Evolutionary conservation across 2,329 filamentous ascomycete species (phyloP), one percentile per base, ranked within the genome.

Genomic region (Blumeria hordei): DNA sequence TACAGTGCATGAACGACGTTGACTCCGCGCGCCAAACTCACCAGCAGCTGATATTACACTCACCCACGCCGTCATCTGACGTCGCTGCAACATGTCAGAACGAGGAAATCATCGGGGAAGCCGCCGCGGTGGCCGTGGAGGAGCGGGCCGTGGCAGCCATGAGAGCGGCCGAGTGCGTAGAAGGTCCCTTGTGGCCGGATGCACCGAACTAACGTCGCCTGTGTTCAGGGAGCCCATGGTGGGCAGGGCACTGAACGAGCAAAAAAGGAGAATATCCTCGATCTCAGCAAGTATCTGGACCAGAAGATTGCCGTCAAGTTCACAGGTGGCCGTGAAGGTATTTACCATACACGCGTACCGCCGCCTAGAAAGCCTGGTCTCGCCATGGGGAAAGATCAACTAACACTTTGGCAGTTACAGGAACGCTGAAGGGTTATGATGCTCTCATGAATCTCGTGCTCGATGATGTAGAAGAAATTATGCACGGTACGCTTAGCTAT

Each of bases 261-360:
- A 58, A 95, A 94, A 79, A 96, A 96, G 74, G 92, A 98, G 70
- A 96, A 95, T 68, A 98, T 98, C 64, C 78, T 98, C 55, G 90
- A 98, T 66, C 70, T 98, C 64, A 80, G 75, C 66, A 94, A 94
- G 72, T 98, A 96, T 69, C 88, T 94, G 83, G 88, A 98, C 69
- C 94, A 95, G 77, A 77, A 83, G 66, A 87, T 98, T 62, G 84
- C 77, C 9, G 88, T 98, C 67, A 96, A 96, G 71, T 96, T 98
- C 69, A 95, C 87, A 65, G 92, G 92, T 44, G 92, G 92, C 1
- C 74, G 90, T 58, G 88, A 95, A 74, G 85, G 88, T 92, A 66
- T 58, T 6, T 45, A 18, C 41, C 41, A 28, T 28, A 28, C 21
- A 28, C 21, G 21, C 21, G 2, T 28, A 28, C 21, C 21, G 21